These are phyloP conservation scores for Wallacemonas collosoma DNA, from an alignment of 208 protist species.

Conservation along the genomic window DNA sequence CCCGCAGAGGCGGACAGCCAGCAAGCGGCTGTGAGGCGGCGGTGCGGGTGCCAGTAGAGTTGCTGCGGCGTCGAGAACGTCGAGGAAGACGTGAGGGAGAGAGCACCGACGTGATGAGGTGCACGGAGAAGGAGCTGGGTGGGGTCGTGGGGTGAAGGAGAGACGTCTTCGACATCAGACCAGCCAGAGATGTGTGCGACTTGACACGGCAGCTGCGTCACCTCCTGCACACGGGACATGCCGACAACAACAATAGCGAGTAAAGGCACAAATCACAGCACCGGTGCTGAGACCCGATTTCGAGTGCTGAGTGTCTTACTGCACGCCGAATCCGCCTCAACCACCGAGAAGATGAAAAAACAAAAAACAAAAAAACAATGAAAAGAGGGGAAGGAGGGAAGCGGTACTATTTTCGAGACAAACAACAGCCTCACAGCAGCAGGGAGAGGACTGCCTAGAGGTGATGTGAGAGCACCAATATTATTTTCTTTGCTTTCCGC, in stretches of 20 bases:
- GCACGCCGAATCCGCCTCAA: background rate
- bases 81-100: slow-evolving; percentile 12
- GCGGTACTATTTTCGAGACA: too few relatives aligned
- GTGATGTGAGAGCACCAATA: too few relatives aligned
- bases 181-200: slow-evolving; percentile 12
- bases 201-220: slow-evolving; percentile 9
- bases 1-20: slow-evolving; percentile 23
- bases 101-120: slow-evolving; percentile 26
- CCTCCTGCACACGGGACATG: background rate
- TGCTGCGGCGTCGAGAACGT: background rate
- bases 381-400: background rate
- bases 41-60: slow-evolving; percentile 31
- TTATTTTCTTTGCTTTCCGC: too few relatives aligned
- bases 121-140: slow-evolving; percentile 26
- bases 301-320: too few relatives aligned
- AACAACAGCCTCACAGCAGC: too few relatives aligned
- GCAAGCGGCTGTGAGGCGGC: slow-evolving; percentile 34
- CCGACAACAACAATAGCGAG: slow-evolving; percentile 3
- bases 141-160: slow-evolving; percentile 22
- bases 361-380: slow-evolving; percentile 17
- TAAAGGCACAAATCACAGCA: background rate
- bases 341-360: slow-evolving; percentile 2
- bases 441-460: too few relatives aligned
- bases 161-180: slow-evolving; percentile 23
- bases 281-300: too few relatives aligned